Conservation (phyloP, 768 basidiomycete species). For the Tephrocybe sp. region DNA sequence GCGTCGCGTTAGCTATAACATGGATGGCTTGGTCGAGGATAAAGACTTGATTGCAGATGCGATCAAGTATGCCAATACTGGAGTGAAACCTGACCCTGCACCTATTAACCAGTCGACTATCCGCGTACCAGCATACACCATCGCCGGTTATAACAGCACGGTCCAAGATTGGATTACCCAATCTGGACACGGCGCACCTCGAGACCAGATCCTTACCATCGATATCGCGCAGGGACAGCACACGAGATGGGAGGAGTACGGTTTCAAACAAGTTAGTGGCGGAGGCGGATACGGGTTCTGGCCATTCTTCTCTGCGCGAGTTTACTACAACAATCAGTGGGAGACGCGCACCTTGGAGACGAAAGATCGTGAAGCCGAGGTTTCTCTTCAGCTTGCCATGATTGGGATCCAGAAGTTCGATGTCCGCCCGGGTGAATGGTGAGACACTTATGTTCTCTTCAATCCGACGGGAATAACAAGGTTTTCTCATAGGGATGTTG, state of each 20-base stretch:
- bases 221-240: conserved; percentile 4
- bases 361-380: neutral
- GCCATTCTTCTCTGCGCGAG: conserved; percentile 6
- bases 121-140: conserved; percentile 3
- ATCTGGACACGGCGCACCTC: neutral
- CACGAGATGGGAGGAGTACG: conserved; percentile 10
- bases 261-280: conserved; percentile 3
- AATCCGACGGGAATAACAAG: neutral
- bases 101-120: neutral
- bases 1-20: neutral
- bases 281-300: conserved; percentile 7
- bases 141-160: conserved; percentile 5
- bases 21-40: neutral
- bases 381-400: conserved; percentile 2
- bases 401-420: conserved; percentile 10
- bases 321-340: neutral
- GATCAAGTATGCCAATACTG: neutral
- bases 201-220: conserved; percentile 5
- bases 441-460: neutral
- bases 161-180: conserved; percentile 4
- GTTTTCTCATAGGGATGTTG: neutral
- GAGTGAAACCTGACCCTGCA: neutral
- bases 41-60: neutral
- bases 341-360: conserved; percentile 4
- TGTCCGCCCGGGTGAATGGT: conserved; percentile 4